Evolutionary conservation across 306 rosid species (phyloP), one percentile per base, ranked within the genome.

Genomic region (Cucumis sativus): DNA sequence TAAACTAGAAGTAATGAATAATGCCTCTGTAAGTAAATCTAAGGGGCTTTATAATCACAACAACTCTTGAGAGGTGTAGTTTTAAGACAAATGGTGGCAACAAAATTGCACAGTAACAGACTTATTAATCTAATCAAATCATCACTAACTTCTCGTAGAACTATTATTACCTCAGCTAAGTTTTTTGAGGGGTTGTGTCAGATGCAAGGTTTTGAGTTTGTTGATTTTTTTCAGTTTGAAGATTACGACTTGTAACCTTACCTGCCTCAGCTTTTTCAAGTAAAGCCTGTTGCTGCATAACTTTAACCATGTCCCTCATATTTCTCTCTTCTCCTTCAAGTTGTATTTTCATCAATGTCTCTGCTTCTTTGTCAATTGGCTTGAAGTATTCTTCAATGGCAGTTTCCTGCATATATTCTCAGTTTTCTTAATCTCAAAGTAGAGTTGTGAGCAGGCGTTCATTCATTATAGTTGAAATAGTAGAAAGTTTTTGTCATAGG

Each of bases 351-450:
- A 94, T 87, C 57, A 94, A 57, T 66, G 75, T 41, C 86, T 95
- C 93, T 55, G 92, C 96, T 84, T 95, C 93, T 78, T 84, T 81
- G 87, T 90, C 93, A 75, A 95, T 80, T 9, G 98, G 97, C 86
- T 89, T 92, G 87, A 95, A 95, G 85, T 95, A 89, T 30, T 95
- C 92, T 79, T 92, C 96, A 77, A 95, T 87, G 57, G 90, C 91
- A 77, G 84, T 83, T 79, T 95, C 98, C 98, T 92, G 84, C 83
- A 86, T n/a, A 62, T 23, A 56, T 60, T 21, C 21, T 52, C 78
- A 74, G 39, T 56, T 74, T 57, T 54, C 52, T 57, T 33, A 52
- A 57, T 16, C 59, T 70, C 20, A 41, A 40, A 70, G 18, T 6
- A 45, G 39, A 69, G 6, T 10, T 11, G 41, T 62, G 71, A 10